A percentile compares a stretch with the other conserved stretches of the same genome.
These are phyloP conservation scores for Punica granatum DNA, from an alignment of 345 rosid genomes.

Conservation along the genomic window DNA sequence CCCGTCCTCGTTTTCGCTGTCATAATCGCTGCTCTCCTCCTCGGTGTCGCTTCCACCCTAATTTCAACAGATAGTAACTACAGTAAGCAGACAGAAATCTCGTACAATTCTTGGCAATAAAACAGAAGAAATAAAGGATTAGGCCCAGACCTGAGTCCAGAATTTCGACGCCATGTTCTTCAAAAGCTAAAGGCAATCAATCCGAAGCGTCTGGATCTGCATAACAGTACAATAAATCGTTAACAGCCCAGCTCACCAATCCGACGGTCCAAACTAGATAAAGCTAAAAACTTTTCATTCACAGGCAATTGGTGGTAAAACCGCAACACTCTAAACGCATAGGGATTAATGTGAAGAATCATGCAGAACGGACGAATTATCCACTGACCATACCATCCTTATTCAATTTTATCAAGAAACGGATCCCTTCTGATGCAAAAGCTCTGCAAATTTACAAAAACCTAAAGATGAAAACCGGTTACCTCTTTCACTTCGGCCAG, in stretches of 20 bases:
- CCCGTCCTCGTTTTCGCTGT: constrained; percentile 34
- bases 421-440: not conserved
- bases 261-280: not conserved
- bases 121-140: not conserved
- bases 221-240: not conserved
- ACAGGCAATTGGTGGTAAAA: not conserved
- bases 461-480: not conserved
- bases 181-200: not conserved
- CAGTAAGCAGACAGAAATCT: not conserved
- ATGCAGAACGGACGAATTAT: not conserved
- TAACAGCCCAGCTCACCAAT: not conserved
- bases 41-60: constrained; percentile 75
- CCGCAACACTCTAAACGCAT: not conserved
- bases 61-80: constrained; percentile 2
- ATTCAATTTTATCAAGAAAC: not conserved
- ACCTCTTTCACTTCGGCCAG: not conserved
- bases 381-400: not conserved
- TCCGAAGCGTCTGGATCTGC: constrained; percentile 7
- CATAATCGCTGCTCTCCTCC: constrained; percentile 44
- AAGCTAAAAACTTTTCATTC: not conserved
- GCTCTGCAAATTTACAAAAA: not conserved
- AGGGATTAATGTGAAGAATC: not conserved
- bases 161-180: constrained; percentile 48
- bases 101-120: not conserved
- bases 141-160: constrained; percentile 55